Evolutionary conservation across 1,284 basidiomycete genomes (phyloP).

Genomic region (Marasmius oreades): DNA sequence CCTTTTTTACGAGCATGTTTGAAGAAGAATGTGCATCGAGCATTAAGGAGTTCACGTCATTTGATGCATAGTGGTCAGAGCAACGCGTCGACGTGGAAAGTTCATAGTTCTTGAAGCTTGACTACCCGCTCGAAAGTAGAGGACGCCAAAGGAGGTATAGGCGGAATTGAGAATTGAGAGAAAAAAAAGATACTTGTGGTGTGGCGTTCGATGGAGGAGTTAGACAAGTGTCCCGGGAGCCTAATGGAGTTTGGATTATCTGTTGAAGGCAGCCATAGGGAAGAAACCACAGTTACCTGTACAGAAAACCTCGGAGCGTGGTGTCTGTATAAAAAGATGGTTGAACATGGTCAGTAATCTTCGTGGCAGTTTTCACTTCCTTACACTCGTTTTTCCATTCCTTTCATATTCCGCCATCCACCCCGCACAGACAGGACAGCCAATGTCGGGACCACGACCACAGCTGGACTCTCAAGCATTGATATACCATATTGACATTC

Average conservation of each 20-base stretch:
- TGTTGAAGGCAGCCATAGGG: background rate
- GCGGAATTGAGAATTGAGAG: background rate
- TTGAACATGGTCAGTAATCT: background rate
- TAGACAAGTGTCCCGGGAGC: background rate
- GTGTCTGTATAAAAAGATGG: background rate
- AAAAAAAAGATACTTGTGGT: background rate
- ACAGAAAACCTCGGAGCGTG: background rate
- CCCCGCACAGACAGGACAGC: background rate
- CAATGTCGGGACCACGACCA: background rate
- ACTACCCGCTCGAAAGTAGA: background rate
- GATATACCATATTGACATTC: slow-evolving; percentile 37
- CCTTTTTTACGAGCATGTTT: background rate
- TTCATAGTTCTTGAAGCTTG: background rate
- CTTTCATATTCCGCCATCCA: background rate
- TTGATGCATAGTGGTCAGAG: background rate
- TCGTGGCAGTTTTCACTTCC: background rate
- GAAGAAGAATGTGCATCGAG: background rate
- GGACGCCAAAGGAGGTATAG: background rate
- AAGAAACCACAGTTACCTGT: background rate
- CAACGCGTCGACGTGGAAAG: background rate
- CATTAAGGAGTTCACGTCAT: background rate
- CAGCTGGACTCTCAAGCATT: slow-evolving; percentile 17
- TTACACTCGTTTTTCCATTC: background rate
- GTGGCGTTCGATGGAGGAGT: background rate
- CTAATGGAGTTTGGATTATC: background rate